Percentiles rank a stretch among this genome's conserved stretches.
Evolutionary conservation across 1,139 yeast species (phyloP).

Genomic region (Kodamaea suecica): DNA sequence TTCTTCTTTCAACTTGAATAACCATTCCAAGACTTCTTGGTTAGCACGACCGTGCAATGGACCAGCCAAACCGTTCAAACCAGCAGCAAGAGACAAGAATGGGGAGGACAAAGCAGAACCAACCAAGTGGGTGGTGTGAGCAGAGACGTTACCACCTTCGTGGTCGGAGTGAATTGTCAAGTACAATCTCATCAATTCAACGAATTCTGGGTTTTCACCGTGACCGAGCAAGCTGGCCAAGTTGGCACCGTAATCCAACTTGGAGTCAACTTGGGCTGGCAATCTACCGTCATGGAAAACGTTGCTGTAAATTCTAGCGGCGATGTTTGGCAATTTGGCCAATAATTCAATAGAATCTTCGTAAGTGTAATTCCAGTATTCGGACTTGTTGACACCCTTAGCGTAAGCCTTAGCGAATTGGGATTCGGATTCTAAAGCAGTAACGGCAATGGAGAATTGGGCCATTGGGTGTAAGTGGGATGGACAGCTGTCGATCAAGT

Average conservation of each 20-base stretch:
- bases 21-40: constrained; percentile 96
- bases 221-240: constrained; percentile 81
- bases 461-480: constrained; percentile 95
- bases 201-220: constrained; percentile 75
- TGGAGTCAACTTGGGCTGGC: constrained; percentile 59
- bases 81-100: constrained; percentile 88
- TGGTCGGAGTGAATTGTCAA: constrained; percentile 95
- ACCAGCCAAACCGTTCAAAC: constrained; percentile 96
- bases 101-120: constrained; percentile 96
- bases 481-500: constrained; percentile 79
- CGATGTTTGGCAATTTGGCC: constrained; percentile 89
- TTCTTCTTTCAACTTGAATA: constrained; percentile 74
- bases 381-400: constrained; percentile 78
- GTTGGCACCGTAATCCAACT: constrained; percentile 89
- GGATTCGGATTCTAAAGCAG: constrained; percentile 88
- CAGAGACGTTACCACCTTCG: constrained; percentile 98
- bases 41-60: constrained; percentile 98
- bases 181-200: constrained; percentile 89
- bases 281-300: constrained; percentile 83
- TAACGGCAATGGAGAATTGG: constrained; percentile 88
- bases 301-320: constrained; percentile 92
- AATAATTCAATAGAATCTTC: constrained; percentile 87
- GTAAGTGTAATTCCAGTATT: constrained; percentile 89
- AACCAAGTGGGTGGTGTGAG: constrained; percentile 95
- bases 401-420: constrained; percentile 90